phyloP scores from a whole-genome alignment of 768 basidiomycete species.

The Asterophora lycoperdoides region DNA sequence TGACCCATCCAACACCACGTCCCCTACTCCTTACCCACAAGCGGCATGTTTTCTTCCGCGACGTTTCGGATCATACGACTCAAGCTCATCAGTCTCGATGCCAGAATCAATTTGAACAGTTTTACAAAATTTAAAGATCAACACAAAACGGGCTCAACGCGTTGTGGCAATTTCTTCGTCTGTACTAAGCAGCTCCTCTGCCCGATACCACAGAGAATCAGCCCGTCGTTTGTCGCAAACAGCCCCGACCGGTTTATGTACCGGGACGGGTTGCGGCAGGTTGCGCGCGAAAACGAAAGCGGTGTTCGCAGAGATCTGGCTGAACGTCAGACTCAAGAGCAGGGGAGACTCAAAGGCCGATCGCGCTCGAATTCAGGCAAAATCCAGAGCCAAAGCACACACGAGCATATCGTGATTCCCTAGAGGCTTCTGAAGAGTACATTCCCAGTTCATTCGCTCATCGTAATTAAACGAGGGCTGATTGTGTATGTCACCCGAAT shows the following conservation, averaged over 20 bases:
- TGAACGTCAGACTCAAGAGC: conserved; percentile 49
- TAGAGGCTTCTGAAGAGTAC: conserved; percentile 50
- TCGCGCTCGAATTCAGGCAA: conserved; percentile 41
- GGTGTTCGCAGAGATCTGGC: conserved; percentile 30
- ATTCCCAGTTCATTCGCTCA: too few relatives aligned
- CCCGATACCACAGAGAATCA: too few relatives aligned
- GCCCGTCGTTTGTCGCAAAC: neutral
- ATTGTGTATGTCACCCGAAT: too few relatives aligned
- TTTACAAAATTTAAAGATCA: too few relatives aligned
- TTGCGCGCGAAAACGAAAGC: conserved; percentile 6
- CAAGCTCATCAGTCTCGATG: neutral
- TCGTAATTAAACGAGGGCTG: too few relatives aligned
- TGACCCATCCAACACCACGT: too few relatives aligned
- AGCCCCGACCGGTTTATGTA: conserved; percentile 24
- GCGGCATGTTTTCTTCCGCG: too few relatives aligned
- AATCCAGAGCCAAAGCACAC: conserved; percentile 39
- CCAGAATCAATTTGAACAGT: too few relatives aligned
- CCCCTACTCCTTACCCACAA: too few relatives aligned
- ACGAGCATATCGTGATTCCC: conserved; percentile 43
- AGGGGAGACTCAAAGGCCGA: conserved; percentile 49
- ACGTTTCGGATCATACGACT: too few relatives aligned
- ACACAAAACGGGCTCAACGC: too few relatives aligned
- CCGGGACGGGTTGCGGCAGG: conserved; percentile 17
- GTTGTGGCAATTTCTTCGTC: conserved; percentile 21
- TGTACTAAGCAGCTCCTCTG: too few relatives aligned